These are phyloP conservation scores for Sugiyamaella americana DNA, from an alignment of 805 yeast genomes.

Conservation along the genomic window DNA sequence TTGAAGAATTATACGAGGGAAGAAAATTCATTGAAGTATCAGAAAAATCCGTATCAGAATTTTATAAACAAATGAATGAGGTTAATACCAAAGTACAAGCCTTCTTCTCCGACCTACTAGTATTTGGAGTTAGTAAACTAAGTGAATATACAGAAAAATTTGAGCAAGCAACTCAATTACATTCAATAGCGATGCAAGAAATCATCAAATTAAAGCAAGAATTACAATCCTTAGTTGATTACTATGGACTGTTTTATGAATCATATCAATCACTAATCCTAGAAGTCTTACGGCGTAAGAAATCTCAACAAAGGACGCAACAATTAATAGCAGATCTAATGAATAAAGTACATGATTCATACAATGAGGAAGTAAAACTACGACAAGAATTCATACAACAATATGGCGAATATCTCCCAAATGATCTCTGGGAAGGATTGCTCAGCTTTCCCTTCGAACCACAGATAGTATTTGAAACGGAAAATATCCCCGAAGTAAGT, in stretches of 20 bases:
- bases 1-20: slow-evolving; percentile 22
- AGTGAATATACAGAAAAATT: slow-evolving; percentile 17
- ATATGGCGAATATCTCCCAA: slow-evolving; percentile 54
- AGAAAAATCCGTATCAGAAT: slow-evolving; percentile 17
- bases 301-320: slow-evolving; percentile 38
- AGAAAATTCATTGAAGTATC: slow-evolving; percentile 17
- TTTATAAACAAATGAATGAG: slow-evolving; percentile 21
- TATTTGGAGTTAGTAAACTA: slow-evolving; percentile 20
- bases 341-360: slow-evolving; percentile 34
- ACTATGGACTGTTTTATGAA: slow-evolving; percentile 45
- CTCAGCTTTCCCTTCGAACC: slow-evolving; percentile 31
- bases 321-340: slow-evolving; percentile 39
- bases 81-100: slow-evolving; percentile 23
- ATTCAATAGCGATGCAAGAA: slow-evolving; percentile 25
- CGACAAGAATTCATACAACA: slow-evolving; percentile 41
- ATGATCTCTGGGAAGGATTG: slow-evolving; percentile 44
- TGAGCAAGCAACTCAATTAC: slow-evolving; percentile 19
- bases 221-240: slow-evolving; percentile 38
- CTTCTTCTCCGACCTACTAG: slow-evolving; percentile 14
- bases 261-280: slow-evolving; percentile 48
- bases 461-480: slow-evolving; percentile 17
- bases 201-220: slow-evolving; percentile 30
- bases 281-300: slow-evolving; percentile 48
- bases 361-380: slow-evolving; percentile 39
- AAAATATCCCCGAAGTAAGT: slow-evolving; percentile 18